These are phyloP conservation scores for Russula brevipes DNA, from an alignment of 768 basidiomycete species.

Conservation along the genomic window DNA sequence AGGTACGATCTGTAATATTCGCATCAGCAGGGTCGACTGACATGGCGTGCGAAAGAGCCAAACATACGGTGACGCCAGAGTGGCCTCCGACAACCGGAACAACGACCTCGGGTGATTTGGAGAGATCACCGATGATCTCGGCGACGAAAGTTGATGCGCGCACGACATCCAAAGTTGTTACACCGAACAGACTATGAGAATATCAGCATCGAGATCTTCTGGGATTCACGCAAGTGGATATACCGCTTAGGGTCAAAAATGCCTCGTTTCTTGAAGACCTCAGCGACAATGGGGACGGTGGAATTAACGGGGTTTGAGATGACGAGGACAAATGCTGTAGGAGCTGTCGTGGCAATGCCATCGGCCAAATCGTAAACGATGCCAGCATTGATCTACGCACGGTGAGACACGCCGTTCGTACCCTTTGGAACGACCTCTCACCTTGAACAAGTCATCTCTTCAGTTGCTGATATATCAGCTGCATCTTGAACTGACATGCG, in stretches of 20 bases:
- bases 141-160: constrained; percentile 96
- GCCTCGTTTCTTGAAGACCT: constrained; percentile 89
- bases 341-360: constrained; percentile 75
- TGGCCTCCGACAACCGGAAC: constrained; percentile 96
- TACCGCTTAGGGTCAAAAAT: constrained; percentile 91
- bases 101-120: constrained; percentile 53
- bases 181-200: constrained; percentile 81
- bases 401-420: constrained; percentile 12
- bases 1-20: constrained; percentile 66
- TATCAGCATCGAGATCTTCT: not conserved
- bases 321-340: constrained; percentile 90
- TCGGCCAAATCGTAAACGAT: constrained; percentile 92
- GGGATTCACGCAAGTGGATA: constrained; percentile 19
- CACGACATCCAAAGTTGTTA: constrained; percentile 96
- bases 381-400: constrained; percentile 85
- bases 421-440: constrained; percentile 30
- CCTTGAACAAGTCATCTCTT: constrained; percentile 96
- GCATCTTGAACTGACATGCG: constrained; percentile 4
- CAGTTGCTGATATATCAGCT: constrained; percentile 7
- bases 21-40: not conserved
- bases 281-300: constrained; percentile 93
- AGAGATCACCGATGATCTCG: constrained; percentile 62
- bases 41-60: not conserved
- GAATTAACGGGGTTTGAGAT: constrained; percentile 99
- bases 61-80: constrained; percentile 79